Conservation (phyloP, 805 yeast species). For the Lipomyces sp. region DNA sequence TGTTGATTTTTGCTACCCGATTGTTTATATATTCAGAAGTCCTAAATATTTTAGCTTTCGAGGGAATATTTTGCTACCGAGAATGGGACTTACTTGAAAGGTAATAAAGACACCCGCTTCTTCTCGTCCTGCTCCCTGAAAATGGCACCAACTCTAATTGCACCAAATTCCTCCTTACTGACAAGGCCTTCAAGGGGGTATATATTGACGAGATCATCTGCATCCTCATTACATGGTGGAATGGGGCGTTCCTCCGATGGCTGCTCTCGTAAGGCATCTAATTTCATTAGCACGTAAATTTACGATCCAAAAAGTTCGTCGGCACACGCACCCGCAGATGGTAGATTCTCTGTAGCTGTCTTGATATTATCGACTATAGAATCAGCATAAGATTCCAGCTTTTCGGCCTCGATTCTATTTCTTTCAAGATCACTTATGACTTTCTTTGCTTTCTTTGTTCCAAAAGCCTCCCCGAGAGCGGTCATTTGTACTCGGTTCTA, state of each 20-base stretch:
- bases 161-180: slow-evolving; percentile 65
- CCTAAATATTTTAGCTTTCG: slow-evolving; percentile 4
- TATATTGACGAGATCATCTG: slow-evolving; percentile 81
- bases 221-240: slow-evolving; percentile 74
- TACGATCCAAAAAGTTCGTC: background rate
- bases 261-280: slow-evolving; percentile 58
- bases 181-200: slow-evolving; percentile 77
- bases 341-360: slow-evolving; percentile 70
- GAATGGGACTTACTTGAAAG: slow-evolving; percentile 17
- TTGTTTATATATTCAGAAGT: slow-evolving; percentile 31
- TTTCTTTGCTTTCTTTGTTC: slow-evolving; percentile 94
- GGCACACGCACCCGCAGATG: slow-evolving; percentile 53
- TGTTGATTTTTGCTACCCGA: slow-evolving; percentile 48
- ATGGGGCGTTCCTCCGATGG: slow-evolving; percentile 78
- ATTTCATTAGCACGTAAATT: background rate
- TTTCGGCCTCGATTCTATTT: slow-evolving; percentile 84
- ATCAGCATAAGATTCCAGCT: slow-evolving; percentile 71
- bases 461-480: slow-evolving; percentile 92
- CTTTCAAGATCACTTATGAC: slow-evolving; percentile 80
- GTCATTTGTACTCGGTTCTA: slow-evolving; percentile 66
- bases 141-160: slow-evolving; percentile 62
- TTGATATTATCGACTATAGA: slow-evolving; percentile 83
- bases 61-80: background rate
- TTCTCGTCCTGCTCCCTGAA: slow-evolving; percentile 50
- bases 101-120: slow-evolving; percentile 29